A percentile compares a stretch with the other conserved stretches of the same genome.
Evolutionary conservation across 306 rosid genomes (phyloP).

Genomic region (Fragaria iinumae): DNA sequence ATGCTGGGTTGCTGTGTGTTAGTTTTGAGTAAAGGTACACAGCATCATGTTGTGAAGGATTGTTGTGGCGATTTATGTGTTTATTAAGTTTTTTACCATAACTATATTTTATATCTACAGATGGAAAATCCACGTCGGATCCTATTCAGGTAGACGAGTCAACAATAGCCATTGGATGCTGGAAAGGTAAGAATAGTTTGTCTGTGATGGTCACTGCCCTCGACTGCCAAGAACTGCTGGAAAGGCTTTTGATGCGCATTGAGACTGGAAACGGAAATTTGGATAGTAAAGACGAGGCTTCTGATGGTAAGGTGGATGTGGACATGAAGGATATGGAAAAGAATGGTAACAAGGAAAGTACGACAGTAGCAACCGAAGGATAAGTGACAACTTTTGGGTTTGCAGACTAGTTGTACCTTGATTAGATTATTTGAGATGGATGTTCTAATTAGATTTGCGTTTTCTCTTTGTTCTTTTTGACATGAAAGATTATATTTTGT

Average conservation of each 20-base stretch:
- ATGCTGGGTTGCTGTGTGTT: constrained; percentile 88
- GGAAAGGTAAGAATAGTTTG: constrained; percentile 88
- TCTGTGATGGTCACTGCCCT: constrained; percentile 78
- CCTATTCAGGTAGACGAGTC: constrained; percentile 61
- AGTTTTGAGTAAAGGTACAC: constrained; percentile 63
- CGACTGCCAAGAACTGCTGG: constrained; percentile 88
- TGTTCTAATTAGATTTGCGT: neutral
- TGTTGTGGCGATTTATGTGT: neutral
- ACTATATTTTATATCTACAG: constrained; percentile 38
- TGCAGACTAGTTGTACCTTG: constrained; percentile 1
- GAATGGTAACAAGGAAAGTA: constrained; percentile 6
- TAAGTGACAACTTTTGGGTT: neutral
- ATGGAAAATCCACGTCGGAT: constrained; percentile 28
- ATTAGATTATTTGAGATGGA: too few relatives aligned
- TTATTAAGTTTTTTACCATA: neutral
- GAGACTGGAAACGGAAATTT: constrained; percentile 42
- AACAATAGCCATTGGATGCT: constrained; percentile 94
- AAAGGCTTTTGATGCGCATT: constrained; percentile 57
- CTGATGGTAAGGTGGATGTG: constrained; percentile 31
- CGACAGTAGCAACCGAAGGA: constrained; percentile 9
- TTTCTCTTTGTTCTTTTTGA: neutral
- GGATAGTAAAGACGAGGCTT: constrained; percentile 26
- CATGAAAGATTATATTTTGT: neutral
- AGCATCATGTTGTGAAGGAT: constrained; percentile 6
- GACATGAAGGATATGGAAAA: constrained; percentile 26